These are phyloP conservation scores for Bipolaris victoriae DNA, from an alignment of 2,329 filamentous ascomycete genomes.

Conservation along the genomic window DNA sequence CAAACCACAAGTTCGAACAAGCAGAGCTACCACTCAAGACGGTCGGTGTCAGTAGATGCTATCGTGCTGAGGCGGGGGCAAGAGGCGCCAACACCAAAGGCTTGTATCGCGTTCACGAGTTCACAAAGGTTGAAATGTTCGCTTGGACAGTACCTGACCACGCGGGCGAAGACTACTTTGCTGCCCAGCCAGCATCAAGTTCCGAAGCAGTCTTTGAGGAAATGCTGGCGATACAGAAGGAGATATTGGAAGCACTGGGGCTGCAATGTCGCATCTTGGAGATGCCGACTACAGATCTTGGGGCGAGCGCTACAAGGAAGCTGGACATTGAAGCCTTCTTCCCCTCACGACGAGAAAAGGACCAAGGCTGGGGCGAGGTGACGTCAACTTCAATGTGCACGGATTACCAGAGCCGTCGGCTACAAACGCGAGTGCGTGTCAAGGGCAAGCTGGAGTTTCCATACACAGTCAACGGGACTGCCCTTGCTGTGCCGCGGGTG, in stretches of 20 bases:
- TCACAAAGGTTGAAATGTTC: slow-evolving; percentile 98
- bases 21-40: slow-evolving; percentile 74
- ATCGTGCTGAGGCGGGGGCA: slow-evolving; percentile 91
- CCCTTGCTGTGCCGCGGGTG: slow-evolving; percentile 86
- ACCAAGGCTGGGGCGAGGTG: slow-evolving; percentile 88
- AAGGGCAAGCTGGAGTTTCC: slow-evolving; percentile 71
- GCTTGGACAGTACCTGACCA: slow-evolving; percentile 76
- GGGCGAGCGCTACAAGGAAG: slow-evolving; percentile 85
- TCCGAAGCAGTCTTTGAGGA: slow-evolving; percentile 74
- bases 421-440: slow-evolving; percentile 74
- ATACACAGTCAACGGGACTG: slow-evolving; percentile 93
- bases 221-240: slow-evolving; percentile 83
- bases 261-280: slow-evolving; percentile 88
- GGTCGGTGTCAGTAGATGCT: slow-evolving; percentile 89
- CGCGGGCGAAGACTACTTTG: slow-evolving; percentile 41
- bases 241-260: slow-evolving; percentile 77
- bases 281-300: slow-evolving; percentile 89
- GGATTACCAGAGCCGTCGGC: slow-evolving; percentile 87
- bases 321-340: slow-evolving; percentile 95
- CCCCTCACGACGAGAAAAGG: slow-evolving; percentile 71
- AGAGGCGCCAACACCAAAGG: slow-evolving; percentile 91
- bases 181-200: slow-evolving; percentile 40
- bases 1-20: slow-evolving; percentile 70
- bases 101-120: slow-evolving; percentile 95
- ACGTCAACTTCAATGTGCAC: slow-evolving; percentile 90